phyloP scores from a whole-genome alignment of 2,329 filamentous ascomycete genomes.

The Blastomyces gilchristii region DNA sequence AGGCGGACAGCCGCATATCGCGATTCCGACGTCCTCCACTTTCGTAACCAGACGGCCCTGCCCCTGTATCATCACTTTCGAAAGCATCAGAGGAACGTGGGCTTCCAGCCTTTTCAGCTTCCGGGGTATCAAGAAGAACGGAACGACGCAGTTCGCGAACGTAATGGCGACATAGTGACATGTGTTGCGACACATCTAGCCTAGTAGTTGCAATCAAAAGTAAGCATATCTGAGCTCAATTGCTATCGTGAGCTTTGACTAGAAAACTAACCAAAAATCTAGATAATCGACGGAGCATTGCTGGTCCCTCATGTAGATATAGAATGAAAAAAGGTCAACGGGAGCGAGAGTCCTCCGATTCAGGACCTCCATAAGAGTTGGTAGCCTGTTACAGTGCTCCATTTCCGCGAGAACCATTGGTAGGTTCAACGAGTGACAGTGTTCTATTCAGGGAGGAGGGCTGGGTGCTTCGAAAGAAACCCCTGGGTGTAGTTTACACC shows the following conservation, averaged over 20 bases:
- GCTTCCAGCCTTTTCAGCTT: slow-evolving; percentile 68
- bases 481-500: neutral
- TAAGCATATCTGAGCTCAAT: neutral
- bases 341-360: slow-evolving; percentile 89
- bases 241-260: neutral
- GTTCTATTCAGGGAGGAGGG: neutral
- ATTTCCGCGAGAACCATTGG: slow-evolving; percentile 25
- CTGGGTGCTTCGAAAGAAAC: neutral
- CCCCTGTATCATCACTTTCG: slow-evolving; percentile 17
- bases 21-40: slow-evolving; percentile 61
- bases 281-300: slow-evolving; percentile 96
- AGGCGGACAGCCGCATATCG: slow-evolving; percentile 85
- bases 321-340: slow-evolving; percentile 96
- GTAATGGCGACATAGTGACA: slow-evolving; percentile 92
- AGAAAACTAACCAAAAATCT: slow-evolving; percentile 74
- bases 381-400: slow-evolving; percentile 66
- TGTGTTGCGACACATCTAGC: slow-evolving; percentile 98
- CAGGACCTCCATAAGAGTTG: slow-evolving; percentile 90
- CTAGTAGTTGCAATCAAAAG: slow-evolving; percentile 38
- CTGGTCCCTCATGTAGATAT: slow-evolving; percentile 99
- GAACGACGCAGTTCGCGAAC: slow-evolving; percentile 90
- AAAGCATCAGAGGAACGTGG: slow-evolving; percentile 38
- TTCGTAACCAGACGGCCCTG: slow-evolving; percentile 47
- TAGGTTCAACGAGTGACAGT: slow-evolving; percentile 4
- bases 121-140: slow-evolving; percentile 84